These are phyloP conservation scores for Cucurbita argyrosperma DNA, from an alignment of 306 rosid species.

Conservation along the genomic window DNA sequence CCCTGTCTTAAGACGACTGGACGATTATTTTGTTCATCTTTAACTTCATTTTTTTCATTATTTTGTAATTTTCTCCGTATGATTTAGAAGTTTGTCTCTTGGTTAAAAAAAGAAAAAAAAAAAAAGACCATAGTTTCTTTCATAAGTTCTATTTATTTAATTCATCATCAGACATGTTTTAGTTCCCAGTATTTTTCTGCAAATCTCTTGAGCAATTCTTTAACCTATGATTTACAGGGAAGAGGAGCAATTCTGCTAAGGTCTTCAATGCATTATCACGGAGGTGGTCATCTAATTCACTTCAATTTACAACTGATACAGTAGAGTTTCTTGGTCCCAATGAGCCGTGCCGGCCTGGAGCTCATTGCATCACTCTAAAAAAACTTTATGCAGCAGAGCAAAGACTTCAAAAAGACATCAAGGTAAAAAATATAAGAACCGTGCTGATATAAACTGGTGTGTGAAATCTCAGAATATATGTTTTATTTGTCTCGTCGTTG, in stretches of 20 bases:
- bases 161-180: not conserved
- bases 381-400: constrained; percentile 54
- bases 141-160: not conserved
- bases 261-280: constrained; percentile 75
- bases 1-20: not conserved
- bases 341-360: constrained; percentile 91
- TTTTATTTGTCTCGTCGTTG: not conserved
- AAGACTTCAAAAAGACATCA: constrained; percentile 58
- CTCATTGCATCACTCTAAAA: constrained; percentile 71
- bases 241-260: constrained; percentile 56
- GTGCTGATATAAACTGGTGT: not conserved
- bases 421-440: constrained; percentile 38
- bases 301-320: constrained; percentile 34
- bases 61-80: not conserved
- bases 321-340: constrained; percentile 24
- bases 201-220: constrained; percentile 2
- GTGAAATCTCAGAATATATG: constrained; percentile 2
- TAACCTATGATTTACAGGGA: constrained; percentile 32
- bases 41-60: not conserved
- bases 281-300: constrained; percentile 60
- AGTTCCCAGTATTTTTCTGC: not conserved
- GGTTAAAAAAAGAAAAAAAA: not conserved
- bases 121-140: not conserved
- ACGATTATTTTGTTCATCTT: not conserved
- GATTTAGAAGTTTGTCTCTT: not conserved